Percentiles rank a stretch among this genome's conserved stretches.
Evolutionary conservation across 2,329 filamentous ascomycete genomes (phyloP).

Genomic region (Emydomyces testavorans): DNA sequence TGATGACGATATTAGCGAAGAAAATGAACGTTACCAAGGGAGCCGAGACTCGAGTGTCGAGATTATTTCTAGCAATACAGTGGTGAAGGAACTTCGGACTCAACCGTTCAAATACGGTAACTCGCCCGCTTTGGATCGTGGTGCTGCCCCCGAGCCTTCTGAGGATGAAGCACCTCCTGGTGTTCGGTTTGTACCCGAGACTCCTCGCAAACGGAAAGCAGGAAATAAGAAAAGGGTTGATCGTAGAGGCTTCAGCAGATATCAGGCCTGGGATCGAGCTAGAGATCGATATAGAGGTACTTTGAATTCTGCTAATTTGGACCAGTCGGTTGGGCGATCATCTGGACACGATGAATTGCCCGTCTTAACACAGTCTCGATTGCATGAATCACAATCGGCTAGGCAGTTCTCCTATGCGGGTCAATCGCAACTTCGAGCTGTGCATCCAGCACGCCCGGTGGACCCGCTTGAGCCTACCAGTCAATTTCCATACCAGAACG

Average conservation of each 20-base stretch:
- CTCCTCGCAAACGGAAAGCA: constrained; percentile 18
- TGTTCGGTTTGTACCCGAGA: constrained; percentile 28
- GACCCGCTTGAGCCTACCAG: neutral
- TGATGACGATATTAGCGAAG: constrained; percentile 30
- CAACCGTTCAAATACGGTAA: constrained; percentile 23
- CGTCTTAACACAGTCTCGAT: neutral
- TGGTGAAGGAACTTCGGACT: constrained; percentile 27
- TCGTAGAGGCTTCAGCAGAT: constrained; percentile 37
- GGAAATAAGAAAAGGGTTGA: constrained; percentile 27
- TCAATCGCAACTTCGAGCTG: neutral
- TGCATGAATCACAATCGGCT: neutral
- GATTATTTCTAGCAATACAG: constrained; percentile 32
- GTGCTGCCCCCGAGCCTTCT: constrained; percentile 22
- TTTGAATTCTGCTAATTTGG: constrained; percentile 2
- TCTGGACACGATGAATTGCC: neutral
- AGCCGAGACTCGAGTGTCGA: constrained; percentile 34
- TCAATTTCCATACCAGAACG: neutral
- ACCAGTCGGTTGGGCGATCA: neutral
- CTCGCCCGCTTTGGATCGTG: constrained; percentile 15
- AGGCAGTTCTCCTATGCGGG: neutral
- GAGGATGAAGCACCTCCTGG: constrained; percentile 30
- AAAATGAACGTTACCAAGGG: constrained; percentile 19
- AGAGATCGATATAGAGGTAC: constrained; percentile 31
- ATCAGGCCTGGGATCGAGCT: constrained; percentile 38
- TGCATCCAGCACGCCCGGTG: neutral